These are phyloP conservation scores for Aspergillus baeticus DNA, from an alignment of 495 filamentous ascomycete genomes.

Conservation along the genomic window DNA sequence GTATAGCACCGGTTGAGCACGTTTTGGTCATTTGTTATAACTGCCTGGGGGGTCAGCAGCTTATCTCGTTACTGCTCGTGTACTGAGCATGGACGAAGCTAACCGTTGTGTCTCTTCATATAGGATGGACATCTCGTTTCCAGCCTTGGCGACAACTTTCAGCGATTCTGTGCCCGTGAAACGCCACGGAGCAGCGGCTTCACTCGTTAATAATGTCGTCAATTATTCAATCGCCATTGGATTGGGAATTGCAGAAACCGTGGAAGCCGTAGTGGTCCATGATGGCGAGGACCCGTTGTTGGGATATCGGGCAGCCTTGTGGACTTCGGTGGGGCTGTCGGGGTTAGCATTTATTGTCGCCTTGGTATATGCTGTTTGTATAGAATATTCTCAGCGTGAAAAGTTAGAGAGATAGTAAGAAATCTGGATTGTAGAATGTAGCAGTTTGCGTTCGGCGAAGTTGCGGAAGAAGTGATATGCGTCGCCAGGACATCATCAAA, in stretches of 20 bases:
- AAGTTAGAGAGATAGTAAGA: too few species aligned
- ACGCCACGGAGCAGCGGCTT: constrained; percentile 49
- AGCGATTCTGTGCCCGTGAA: constrained; percentile 25
- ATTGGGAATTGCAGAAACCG: constrained; percentile 61
- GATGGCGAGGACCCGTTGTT: constrained; percentile 33
- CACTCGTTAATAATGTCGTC: constrained; percentile 58
- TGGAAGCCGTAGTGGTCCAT: constrained; percentile 49
- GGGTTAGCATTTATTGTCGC: neutral
- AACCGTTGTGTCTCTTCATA: neutral
- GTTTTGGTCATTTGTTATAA: neutral
- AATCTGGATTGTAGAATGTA: too few species aligned
- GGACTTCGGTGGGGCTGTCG: constrained; percentile 29
- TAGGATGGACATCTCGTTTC: constrained; percentile 67
- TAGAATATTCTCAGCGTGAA: neutral
- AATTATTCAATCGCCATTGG: constrained; percentile 64
- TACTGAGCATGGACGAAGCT: neutral
- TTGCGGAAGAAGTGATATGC: too few species aligned
- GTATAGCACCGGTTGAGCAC: neutral
- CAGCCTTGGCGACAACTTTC: constrained; percentile 33
- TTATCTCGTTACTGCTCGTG: neutral
- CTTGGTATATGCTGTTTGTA: neutral
- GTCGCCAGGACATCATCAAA: too few species aligned
- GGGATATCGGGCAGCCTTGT: constrained; percentile 36
- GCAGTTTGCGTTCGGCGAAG: too few species aligned
- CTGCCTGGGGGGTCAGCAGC: neutral